Conservation (phyloP, 345 rosid species). For the Bruguiera sexangula region DNA sequence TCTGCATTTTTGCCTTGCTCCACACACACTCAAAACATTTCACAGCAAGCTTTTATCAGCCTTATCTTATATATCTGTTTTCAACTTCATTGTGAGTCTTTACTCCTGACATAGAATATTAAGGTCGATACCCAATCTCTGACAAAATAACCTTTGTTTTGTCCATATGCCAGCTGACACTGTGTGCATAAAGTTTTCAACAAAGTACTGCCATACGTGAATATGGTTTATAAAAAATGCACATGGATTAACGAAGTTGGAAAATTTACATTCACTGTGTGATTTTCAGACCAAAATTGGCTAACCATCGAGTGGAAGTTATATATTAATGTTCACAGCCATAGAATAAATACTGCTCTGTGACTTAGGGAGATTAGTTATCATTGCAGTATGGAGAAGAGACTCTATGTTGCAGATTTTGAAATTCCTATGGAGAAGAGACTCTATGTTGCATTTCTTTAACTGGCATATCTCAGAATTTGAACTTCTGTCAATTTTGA, state of each 20-base stretch:
- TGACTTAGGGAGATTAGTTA: background rate
- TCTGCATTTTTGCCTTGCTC: background rate
- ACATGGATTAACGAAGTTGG: too few relatives aligned
- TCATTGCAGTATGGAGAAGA: background rate
- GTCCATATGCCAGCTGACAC: too few relatives aligned
- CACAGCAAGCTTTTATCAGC: background rate
- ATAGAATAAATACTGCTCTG: background rate
- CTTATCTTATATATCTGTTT: too few relatives aligned
- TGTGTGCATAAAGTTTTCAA: too few relatives aligned
- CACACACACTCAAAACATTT: too few relatives aligned
- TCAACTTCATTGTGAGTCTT: too few relatives aligned
- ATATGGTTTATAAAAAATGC: too few relatives aligned
- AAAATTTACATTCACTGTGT: background rate
- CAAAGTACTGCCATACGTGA: too few relatives aligned
- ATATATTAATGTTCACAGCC: background rate
- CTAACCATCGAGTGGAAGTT: background rate
- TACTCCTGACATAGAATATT: too few relatives aligned
- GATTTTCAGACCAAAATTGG: background rate
- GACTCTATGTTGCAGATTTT: background rate
- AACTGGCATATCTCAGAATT: slow-evolving; percentile 4
- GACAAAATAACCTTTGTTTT: too few relatives aligned
- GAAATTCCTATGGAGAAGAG: background rate
- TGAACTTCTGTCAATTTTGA: slow-evolving; percentile 19
- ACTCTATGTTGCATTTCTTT: background rate
- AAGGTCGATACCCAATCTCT: too few relatives aligned